Conservation (phyloP, 2,329 filamentous ascomycete genomes). For the Fusarium sambucinum region DNA sequence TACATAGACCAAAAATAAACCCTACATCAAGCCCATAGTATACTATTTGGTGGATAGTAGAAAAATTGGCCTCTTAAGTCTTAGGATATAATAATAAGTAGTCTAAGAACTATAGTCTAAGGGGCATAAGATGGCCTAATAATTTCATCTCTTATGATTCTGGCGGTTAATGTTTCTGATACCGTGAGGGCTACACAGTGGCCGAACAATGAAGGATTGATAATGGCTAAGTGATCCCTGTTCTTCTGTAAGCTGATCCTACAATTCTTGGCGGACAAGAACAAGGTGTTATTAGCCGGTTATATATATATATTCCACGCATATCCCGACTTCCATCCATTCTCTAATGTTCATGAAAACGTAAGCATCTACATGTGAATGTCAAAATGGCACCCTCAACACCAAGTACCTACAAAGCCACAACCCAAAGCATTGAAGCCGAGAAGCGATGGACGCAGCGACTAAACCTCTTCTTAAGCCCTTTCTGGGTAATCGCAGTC, state of each 20-base stretch:
- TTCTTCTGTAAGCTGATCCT: neutral
- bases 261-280: neutral
- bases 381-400: neutral
- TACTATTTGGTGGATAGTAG: neutral
- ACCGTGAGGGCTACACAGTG: neutral
- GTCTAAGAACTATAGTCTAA: no score
- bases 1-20: neutral
- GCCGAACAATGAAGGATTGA: no score
- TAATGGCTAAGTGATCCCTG: neutral
- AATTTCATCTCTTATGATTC: no score
- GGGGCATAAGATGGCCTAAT: no score
- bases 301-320: neutral
- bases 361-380: neutral
- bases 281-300: neutral
- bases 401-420: neutral
- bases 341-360: fast-evolving
- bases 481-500: slow-evolving; percentile 7
- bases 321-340: neutral
- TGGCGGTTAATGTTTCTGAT: no score
- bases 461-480: slow-evolving; percentile 4
- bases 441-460: slow-evolving; percentile 10
- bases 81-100: no score
- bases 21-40: neutral
- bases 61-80: neutral
- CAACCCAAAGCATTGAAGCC: neutral